phyloP scores from a whole-genome alignment of 2,329 filamentous ascomycete species.

The Penicillium crustosum region DNA sequence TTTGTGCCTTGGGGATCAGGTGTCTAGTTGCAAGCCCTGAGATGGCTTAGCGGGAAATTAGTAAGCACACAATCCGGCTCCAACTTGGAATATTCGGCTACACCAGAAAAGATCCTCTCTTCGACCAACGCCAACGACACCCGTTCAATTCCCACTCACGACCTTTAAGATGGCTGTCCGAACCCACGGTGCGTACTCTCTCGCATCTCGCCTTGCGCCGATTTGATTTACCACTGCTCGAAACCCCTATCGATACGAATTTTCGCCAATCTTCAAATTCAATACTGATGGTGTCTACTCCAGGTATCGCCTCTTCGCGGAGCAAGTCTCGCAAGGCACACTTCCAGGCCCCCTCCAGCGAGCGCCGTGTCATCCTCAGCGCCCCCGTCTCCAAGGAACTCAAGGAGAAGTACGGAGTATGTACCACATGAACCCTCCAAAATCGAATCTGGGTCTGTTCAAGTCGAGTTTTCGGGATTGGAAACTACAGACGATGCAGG shows the following conservation, averaged over 20 bases:
- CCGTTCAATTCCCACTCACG: conserved; percentile 27
- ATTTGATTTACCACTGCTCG: conserved; percentile 6
- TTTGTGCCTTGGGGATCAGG: neutral
- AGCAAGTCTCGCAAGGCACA: conserved; percentile 99
- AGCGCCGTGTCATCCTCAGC: conserved; percentile 95
- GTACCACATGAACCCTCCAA: conserved; percentile 35
- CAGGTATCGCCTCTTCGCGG: conserved; percentile 67
- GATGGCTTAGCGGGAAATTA: conserved; percentile 21
- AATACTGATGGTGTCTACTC: conserved; percentile 13
- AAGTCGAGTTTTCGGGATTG: conserved; percentile 6
- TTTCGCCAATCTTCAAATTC: conserved; percentile 8
- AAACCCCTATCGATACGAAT: conserved; percentile 5
- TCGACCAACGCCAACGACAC: conserved; percentile 28
- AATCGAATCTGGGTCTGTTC: conserved; percentile 12
- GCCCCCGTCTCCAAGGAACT: conserved; percentile 95
- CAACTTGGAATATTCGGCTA: conserved; percentile 22
- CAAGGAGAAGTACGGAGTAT: conserved; percentile 97
- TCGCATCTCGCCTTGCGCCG: conserved; percentile 1
- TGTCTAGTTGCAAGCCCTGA: conserved; percentile 13
- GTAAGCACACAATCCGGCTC: conserved; percentile 28
- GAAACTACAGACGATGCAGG: neutral
- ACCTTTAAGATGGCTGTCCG: conserved; percentile 30
- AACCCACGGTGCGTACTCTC: conserved; percentile 24
- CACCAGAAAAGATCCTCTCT: conserved; percentile 21
- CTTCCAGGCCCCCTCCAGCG: conserved; percentile 91